These are phyloP conservation scores for Clonostachys byssicola DNA, from an alignment of 2,329 filamentous ascomycete species.

Conservation along the genomic window DNA sequence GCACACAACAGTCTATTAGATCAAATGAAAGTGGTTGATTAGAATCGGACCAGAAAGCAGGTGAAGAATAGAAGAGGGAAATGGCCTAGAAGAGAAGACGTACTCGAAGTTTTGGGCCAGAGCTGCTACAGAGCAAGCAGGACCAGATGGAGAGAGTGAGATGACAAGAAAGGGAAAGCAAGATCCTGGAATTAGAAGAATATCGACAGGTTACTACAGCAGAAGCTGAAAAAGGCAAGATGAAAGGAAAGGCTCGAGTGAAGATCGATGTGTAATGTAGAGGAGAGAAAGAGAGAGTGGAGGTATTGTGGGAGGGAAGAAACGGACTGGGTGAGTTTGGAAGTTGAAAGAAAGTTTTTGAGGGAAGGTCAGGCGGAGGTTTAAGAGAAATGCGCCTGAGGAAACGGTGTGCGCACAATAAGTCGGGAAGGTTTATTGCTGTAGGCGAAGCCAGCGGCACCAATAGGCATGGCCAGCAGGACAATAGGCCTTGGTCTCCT, in stretches of 20 bases:
- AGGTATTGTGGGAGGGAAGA: background rate
- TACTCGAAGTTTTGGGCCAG: background rate
- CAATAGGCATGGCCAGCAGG: no score
- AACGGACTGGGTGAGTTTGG: background rate
- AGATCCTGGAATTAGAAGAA: background rate
- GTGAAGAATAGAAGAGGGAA: slow-evolving; percentile 7
- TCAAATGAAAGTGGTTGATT: slow-evolving; percentile 7
- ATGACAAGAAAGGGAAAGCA: slow-evolving; percentile 1
- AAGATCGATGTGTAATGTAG: background rate
- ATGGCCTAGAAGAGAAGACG: slow-evolving; percentile 7
- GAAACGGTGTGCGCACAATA: background rate
- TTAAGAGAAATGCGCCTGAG: slow-evolving; percentile 3
- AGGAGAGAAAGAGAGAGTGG: background rate
- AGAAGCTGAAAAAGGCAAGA: background rate
- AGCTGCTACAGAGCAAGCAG: slow-evolving; percentile 3
- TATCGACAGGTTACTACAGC: background rate
- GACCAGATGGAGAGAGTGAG: background rate
- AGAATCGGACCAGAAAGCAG: no score
- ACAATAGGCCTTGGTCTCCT: no score
- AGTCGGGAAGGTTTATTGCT: no score
- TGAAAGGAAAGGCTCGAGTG: background rate
- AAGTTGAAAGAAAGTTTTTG: background rate
- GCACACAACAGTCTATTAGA: slow-evolving; percentile 16
- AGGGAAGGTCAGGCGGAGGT: background rate
- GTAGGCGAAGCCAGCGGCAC: no score